Evolutionary conservation across 225 moss, liverwort and hornwort genomes (phyloP), one percentile per base, ranked within the genome.

Genomic region (Lunularia cruciata): DNA sequence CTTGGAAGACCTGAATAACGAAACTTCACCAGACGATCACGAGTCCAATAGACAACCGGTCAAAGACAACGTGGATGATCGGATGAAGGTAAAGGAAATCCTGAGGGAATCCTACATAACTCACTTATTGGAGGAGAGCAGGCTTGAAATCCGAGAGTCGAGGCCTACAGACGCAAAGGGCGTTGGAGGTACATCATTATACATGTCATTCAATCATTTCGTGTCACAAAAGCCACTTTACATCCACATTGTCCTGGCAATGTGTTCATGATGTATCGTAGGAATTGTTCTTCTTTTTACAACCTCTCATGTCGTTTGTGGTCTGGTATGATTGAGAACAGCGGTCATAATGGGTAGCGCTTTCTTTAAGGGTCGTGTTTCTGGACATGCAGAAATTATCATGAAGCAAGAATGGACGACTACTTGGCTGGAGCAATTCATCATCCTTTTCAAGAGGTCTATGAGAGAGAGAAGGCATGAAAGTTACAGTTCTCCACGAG

Each of bases 391-490:
- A 65, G 65, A 65, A 46, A 65, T 47, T 4, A 47, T 65, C 2
- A 43, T 31, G 30, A 48, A 28, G 32, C 33, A 47, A 65, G 47
- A 65, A 5, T 91, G 88, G 91, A 47, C 81, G 0, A 85, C 88
- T 8, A 74, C 88, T 1, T 91, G 91, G 88, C 3, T 49, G 3
- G 83, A 88, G 8, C 91, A 91, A 8, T 88, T 88, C 35, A 52
- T 32, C 0, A 78, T 91, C 7, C 78, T 91, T 8, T 19, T 84
- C 32, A 25, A 83, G 6, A 83, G 91, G 0, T 81, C 83, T 14
- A 75, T 88, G 18, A 91, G 87, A 63, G 91, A 91, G 28, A 83
- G 88, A n/a, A 79, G 81, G 13, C 86, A 86, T 32, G 91, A 91
- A 45, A 83, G 77, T 60, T 78, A 91, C 14, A 86, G 87, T 59